Percentiles rank a stretch among this genome's conserved stretches.
Conservation (phyloP, 2,329 filamentous ascomycete genomes). For the Dothistroma pini region DNA sequence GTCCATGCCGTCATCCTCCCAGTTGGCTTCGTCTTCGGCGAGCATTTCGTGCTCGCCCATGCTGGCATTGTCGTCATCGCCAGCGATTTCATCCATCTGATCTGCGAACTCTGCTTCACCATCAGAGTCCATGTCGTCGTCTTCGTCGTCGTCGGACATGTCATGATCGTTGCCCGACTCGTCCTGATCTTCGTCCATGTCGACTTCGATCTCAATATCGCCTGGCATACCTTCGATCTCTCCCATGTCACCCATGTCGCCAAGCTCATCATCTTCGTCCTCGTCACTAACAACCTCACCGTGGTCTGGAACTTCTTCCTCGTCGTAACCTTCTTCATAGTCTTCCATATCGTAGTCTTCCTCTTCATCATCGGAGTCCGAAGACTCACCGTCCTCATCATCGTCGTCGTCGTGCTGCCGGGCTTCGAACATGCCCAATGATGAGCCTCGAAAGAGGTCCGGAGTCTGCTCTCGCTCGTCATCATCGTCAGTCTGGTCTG, state of each 20-base stretch:
- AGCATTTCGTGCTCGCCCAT: slow-evolving; percentile 43
- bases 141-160: slow-evolving; percentile 60
- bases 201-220: slow-evolving; percentile 66
- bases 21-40: slow-evolving; percentile 41
- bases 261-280: slow-evolving; percentile 65
- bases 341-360: slow-evolving; percentile 77
- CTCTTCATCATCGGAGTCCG: slow-evolving; percentile 22
- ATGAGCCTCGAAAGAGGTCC: slow-evolving; percentile 93
- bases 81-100: slow-evolving; percentile 48
- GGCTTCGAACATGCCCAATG: slow-evolving; percentile 89
- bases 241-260: slow-evolving; percentile 66
- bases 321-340: slow-evolving; percentile 84
- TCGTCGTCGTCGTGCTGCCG: slow-evolving; percentile 77
- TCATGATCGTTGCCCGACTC: slow-evolving; percentile 50
- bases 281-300: slow-evolving; percentile 88
- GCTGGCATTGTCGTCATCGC: slow-evolving; percentile 47
- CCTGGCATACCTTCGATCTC: slow-evolving; percentile 61
- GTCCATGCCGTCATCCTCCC: slow-evolving; percentile 42
- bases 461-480: slow-evolving; percentile 79
- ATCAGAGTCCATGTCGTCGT: slow-evolving; percentile 53
- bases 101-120: slow-evolving; percentile 60
- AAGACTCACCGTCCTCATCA: slow-evolving; percentile 53
- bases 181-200: slow-evolving; percentile 71
- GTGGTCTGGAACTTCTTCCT: slow-evolving; percentile 78
- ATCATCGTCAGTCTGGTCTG: slow-evolving; percentile 72